Percentiles rank a stretch among this genome's conserved stretches.
These are phyloP conservation scores for Botrytis fabae DNA, from an alignment of 2,329 filamentous ascomycete genomes.

Conservation along the genomic window DNA sequence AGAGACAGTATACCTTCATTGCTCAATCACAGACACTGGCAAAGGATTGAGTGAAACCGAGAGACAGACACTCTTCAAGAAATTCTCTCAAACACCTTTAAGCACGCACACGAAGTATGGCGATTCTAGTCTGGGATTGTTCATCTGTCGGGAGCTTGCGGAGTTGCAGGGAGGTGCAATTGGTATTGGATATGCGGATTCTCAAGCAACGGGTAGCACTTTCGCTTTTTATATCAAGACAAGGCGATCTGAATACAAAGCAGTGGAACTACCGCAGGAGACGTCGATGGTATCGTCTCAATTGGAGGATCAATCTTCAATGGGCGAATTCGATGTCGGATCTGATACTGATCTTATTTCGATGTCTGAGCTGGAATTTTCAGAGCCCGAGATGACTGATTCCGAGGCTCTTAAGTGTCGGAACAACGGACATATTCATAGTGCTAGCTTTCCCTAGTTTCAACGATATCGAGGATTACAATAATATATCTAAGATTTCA, in stretches of 20 bases:
- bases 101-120: background rate
- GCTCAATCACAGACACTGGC: background rate
- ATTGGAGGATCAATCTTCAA: background rate
- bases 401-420: background rate
- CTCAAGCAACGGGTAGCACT: background rate
- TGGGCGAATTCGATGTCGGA: background rate
- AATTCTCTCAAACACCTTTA: background rate
- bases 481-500: background rate
- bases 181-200: background rate
- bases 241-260: background rate
- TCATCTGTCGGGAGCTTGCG: conserved; percentile 8
- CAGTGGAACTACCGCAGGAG: background rate
- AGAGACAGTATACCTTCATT: conserved; percentile 9
- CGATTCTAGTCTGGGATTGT: background rate
- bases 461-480: background rate
- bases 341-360: background rate
- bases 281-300: too few species aligned
- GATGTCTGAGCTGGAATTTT: background rate
- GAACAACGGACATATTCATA: background rate
- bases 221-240: conserved; percentile 14
- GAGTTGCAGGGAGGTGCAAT: conserved; percentile 12
- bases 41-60: background rate
- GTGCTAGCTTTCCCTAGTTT: background rate
- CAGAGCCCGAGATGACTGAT: background rate
- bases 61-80: background rate